phyloP scores from a whole-genome alignment of 108 stramenopile genomes.

The Skeletonema menzelii region DNA sequence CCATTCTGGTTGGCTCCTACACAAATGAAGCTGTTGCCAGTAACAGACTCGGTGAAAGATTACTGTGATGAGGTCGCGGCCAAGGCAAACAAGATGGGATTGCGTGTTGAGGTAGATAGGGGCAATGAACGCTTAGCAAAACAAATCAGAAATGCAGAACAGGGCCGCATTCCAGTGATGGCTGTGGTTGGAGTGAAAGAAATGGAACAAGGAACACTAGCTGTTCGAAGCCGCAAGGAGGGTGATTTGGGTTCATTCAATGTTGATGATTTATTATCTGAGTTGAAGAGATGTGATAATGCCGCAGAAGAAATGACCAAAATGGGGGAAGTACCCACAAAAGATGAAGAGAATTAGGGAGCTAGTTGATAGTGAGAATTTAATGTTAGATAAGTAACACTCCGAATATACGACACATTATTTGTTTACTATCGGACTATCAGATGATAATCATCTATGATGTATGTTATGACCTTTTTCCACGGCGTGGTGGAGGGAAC shows the following conservation, averaged over 20 bases:
- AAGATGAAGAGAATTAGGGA: slow-evolving; percentile 20
- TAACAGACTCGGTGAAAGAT: slow-evolving; percentile 90
- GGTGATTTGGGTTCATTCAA: slow-evolving; percentile 89
- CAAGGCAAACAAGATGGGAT: slow-evolving; percentile 72
- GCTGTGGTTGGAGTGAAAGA: slow-evolving; percentile 94
- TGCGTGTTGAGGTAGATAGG: slow-evolving; percentile 91
- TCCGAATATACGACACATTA: not conserved
- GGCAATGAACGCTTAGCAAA: slow-evolving; percentile 92
- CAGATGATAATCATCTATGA: too few relatives aligned
- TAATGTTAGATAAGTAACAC: not conserved
- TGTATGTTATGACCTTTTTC: slow-evolving; percentile 23
- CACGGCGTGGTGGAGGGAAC: slow-evolving; percentile 65
- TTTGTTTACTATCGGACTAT: not conserved
- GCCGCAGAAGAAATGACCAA: slow-evolving; percentile 75
- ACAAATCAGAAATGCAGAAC: slow-evolving; percentile 96
- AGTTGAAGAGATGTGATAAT: slow-evolving; percentile 61
- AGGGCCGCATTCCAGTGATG: slow-evolving; percentile 92
- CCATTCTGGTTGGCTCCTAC: slow-evolving; percentile 95
- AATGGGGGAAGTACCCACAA: slow-evolving; percentile 58
- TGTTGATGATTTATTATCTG: slow-evolving; percentile 73
- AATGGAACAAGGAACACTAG: slow-evolving; percentile 81
- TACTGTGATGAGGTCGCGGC: slow-evolving; percentile 87
- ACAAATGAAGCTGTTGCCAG: slow-evolving; percentile 92
- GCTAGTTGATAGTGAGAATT: not conserved
- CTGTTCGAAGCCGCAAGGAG: slow-evolving; percentile 81